Evolutionary conservation across 2,329 filamentous ascomycete genomes (phyloP), one percentile per base, ranked within the genome.

Genomic region (Colletotrichum theobromicola): DNA sequence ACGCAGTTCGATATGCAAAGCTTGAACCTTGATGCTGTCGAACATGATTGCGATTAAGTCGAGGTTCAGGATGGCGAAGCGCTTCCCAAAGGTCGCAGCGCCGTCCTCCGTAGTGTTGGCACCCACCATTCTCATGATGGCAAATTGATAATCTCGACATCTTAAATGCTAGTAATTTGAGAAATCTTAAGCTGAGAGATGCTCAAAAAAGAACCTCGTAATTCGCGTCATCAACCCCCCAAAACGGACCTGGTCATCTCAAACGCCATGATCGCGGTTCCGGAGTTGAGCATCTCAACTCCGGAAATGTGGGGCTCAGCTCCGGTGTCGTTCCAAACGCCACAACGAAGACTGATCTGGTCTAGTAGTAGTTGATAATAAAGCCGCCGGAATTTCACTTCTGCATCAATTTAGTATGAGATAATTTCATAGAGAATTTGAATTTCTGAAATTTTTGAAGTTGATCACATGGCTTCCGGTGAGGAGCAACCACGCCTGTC

Each of bases 231-330:
- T 61, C 16, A 55, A 24, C 16, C 10, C n/a, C 30, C 8, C 32
- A 26, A 61, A 7, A 13, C 58, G 6, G 18, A 28, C 34, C n/a
- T 35, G n/a, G 10, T 21, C 58, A 18, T 5, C 1, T 16, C 12
- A 5, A 37, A 16, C n/a, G 15, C n/a, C n/a, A n/a, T n/a, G n/a
- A n/a, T 18, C 37, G 10, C 7, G 26, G 61, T 10, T 57, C 60
- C 61, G 61, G 61, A 64, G 37, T 24, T 30, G 61, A 46, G 24
- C 5, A 2, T 10, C 55, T 71, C 67, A 71, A 66, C 72, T 71
- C 67, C 67, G 72, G n/a, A 69, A 50, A 10, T 50, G 13, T 74
- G 72, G 72, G 55, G 53, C 67, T 74, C 61, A 61, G 61, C 53
- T 71, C 67, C 67, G 72, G 34, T 55, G 15, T 66, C 4, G 26